A percentile compares a stretch with the other conserved stretches of the same genome.
Evolutionary conservation across 2,329 filamentous ascomycete species (phyloP).

Genomic region (Ascochyta fabae): DNA sequence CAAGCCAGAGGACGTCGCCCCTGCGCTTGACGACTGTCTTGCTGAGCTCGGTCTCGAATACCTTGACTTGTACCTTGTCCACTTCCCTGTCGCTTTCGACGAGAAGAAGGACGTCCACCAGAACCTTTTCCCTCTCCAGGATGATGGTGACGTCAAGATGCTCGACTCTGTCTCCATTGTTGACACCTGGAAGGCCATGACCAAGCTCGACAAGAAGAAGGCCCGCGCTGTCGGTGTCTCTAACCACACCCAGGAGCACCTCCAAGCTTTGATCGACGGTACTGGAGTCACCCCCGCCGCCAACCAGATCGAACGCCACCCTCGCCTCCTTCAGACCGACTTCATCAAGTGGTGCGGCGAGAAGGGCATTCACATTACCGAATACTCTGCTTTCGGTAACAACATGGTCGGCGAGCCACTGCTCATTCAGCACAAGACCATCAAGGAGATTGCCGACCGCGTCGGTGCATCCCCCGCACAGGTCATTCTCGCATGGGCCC

Average conservation of each 20-base stretch:
- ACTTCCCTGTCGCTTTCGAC: constrained; percentile 64
- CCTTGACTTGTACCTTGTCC: constrained; percentile 86
- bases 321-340: constrained; percentile 35
- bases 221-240: constrained; percentile 39
- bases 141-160: constrained; percentile 19
- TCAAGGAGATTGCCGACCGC: constrained; percentile 68
- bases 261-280: constrained; percentile 62
- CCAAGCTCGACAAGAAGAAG: constrained; percentile 44
- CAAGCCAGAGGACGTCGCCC: constrained; percentile 68
- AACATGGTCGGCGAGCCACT: constrained; percentile 60
- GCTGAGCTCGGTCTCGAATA: constrained; percentile 83
- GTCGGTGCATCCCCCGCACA: constrained; percentile 73
- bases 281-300: constrained; percentile 39
- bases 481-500: constrained; percentile 85
- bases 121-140: constrained; percentile 34
- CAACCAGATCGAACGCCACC: constrained; percentile 44
- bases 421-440: constrained; percentile 61
- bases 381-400: constrained; percentile 56
- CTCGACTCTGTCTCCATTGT: constrained; percentile 64
- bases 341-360: constrained; percentile 39
- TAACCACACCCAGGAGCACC: constrained; percentile 41
- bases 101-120: constrained; percentile 50
- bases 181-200: constrained; percentile 50
- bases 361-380: constrained; percentile 42
- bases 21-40: constrained; percentile 74